A percentile compares a stretch with the other conserved stretches of the same genome.
phyloP scores from a whole-genome alignment of 1,284 basidiomycete genomes.

The Moesziomyces globuligerus region DNA sequence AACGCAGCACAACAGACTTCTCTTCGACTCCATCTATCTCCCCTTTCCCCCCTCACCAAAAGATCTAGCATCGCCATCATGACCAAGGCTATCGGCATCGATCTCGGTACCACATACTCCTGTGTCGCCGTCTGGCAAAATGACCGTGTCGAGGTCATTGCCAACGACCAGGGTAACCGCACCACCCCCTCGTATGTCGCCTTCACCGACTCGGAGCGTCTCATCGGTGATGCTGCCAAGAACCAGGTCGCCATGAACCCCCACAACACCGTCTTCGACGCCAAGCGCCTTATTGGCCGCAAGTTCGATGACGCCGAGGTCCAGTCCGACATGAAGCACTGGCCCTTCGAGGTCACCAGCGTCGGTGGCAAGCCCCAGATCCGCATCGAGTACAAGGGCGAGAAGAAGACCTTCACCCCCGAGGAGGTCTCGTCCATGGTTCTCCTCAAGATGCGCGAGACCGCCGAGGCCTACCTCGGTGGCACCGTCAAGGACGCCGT shows the following conservation, averaged over 20 bases:
- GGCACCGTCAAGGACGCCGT: constrained; percentile 83
- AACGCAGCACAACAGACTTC: constrained; percentile 25
- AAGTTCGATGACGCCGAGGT: constrained; percentile 87
- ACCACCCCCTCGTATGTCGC: constrained; percentile 79
- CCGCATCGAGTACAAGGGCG: constrained; percentile 87
- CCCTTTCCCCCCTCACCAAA: constrained; percentile 12
- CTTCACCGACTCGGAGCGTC: constrained; percentile 81
- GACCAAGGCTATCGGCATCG: constrained; percentile 88
- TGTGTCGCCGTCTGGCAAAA: constrained; percentile 89
- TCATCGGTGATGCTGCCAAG: constrained; percentile 91
- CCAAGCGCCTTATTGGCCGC: constrained; percentile 89
- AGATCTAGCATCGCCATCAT: constrained; percentile 37
- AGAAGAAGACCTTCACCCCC: constrained; percentile 90
- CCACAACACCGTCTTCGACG: constrained; percentile 77
- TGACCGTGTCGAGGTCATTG: constrained; percentile 90
- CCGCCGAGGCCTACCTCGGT: constrained; percentile 95
- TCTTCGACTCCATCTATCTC: constrained; percentile 1
- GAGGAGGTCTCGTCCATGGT: constrained; percentile 99
- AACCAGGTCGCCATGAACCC: constrained; percentile 81
- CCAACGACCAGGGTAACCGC: constrained; percentile 97
- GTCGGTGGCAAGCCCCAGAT: constrained; percentile 87
- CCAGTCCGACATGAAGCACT: constrained; percentile 93
- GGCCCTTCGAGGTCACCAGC: constrained; percentile 88
- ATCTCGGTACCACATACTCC: constrained; percentile 81
- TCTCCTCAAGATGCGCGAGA: constrained; percentile 97